Evolutionary conservation across 371 early-diverging fungal species (phyloP), one percentile per base, ranked within the genome.

Genomic region (Lichtheimia corymbifera): DNA sequence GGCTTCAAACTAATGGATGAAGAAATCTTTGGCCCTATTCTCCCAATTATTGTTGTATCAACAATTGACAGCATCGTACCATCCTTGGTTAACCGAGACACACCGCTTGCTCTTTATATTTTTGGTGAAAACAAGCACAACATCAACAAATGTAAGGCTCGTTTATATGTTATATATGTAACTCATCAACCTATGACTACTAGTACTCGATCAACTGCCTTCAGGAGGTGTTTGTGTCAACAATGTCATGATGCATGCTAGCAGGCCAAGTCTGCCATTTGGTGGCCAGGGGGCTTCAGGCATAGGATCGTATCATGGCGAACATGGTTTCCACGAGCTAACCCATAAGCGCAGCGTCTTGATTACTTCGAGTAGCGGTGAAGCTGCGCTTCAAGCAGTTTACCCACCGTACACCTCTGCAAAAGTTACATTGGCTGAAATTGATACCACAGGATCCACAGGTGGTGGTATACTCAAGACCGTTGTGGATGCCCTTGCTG

Each of bases 211-310:
- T 40, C 42, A 61, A 75, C 74, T 66, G 59, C 71, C 54, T 25
- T 89, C 92, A 12, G 95, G 94, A 27, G 80, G 79, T 55, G 85
- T 74, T 2, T 62, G 79, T 15, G 72, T 90, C 65, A 94, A 95
- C 65, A 93, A 94, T 69, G 76, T 82, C 3, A 61, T 91, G 64
- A 71, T 91, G 68, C 76, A 83, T 27, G 52, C 52, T 27, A 15
- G 25, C 22, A 45, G 18, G 28, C 45, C 59, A 73, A 58, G 77
- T 50, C 61, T 90, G 55, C 95, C 95, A 28, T 94, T 94, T 68
- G 95, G 94, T 47, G 97, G 95, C 42, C 81, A 91, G 5, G 95
- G 95, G 3, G 76, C 83, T 3, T 90, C 90, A 12, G 97, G 97
- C 14, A 77, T 81, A 44, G 97, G 97, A 41, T 64, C 67, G 18